Base-by-base conservation (phyloP, 2,329 filamentous ascomycete species). In the Neofusicoccum umdonicola region DNA sequence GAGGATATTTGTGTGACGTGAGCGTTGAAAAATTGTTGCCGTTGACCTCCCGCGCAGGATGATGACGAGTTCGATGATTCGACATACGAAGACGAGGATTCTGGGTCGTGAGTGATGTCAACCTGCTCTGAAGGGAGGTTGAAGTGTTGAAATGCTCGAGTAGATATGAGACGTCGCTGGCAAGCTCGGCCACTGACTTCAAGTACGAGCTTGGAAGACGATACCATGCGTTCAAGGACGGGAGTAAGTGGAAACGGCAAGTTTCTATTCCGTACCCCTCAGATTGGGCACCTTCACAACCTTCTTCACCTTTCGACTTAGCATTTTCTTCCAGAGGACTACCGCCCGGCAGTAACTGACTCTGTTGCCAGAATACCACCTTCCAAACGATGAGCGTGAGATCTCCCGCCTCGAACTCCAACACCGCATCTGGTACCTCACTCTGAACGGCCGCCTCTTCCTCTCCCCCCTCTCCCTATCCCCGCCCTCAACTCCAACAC, bases 381-480 rank as follows among this genome's bases (percentile, higher is more conserved):
- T 62, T 48, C 45, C 8, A 6, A 35, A 27, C 34, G 45, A 48
- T 4, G 45, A 48, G 17, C 19, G 19, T 13, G 42, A 27, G 54
- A 15, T 48, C 3, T 41, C 31, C 11, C 41, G 8, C 27, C 19
- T 45, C 58, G 68, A 71, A 41, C 65, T 72, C 3, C 69, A 71
- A 54, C 70, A 72, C 64, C 57, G 54, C 48, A 66, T 72, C 31
- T 72, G 66, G 64, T 47, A 63, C 31, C 63, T 68, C 3, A 66
- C 70, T 8, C 69, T 73, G 27, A 68, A 69, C 22, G 60, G 67
- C 48, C 61, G 47, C 1, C 69, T 71, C 8, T 66, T 68, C 35
- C 62, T 70, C 17, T 22, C 17, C 8, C 17, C 15, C 15, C n/a
- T 54, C 17, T 11, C 17, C 9, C 5, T 48, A 9, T 48, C 45